phyloP scores from a whole-genome alignment of 129 eudicot genomes.

The Flaveria linearis region DNA sequence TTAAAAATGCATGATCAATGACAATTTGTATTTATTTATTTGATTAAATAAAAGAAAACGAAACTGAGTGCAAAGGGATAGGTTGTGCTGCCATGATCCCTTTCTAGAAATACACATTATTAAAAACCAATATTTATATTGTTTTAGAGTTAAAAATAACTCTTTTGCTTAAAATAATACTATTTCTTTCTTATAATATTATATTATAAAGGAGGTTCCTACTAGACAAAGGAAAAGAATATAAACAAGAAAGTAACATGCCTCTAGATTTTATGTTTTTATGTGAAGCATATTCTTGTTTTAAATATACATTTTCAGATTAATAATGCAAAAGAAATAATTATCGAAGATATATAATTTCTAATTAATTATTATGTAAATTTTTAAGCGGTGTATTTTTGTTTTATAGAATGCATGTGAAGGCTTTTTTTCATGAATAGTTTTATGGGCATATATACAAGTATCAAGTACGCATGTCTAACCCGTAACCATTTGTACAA shows the following conservation, averaged over 20 bases:
- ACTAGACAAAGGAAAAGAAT: constrained; percentile 30
- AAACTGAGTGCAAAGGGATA: constrained; percentile 28
- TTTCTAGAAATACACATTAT: constrained; percentile 19
- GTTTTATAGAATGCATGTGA: constrained; percentile 5
- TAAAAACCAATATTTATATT: not conserved
- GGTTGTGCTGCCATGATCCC: constrained; percentile 30
- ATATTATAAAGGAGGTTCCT: constrained; percentile 25
- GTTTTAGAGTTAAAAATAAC: constrained; percentile 2
- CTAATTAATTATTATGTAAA: not conserved
- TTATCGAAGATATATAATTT: not conserved
- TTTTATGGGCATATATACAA: not conserved
- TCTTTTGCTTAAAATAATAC: not conserved
- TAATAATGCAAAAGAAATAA: not conserved
- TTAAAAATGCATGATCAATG: not conserved
- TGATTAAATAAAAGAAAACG: not conserved
- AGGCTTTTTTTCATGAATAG: not conserved
- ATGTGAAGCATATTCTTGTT: constrained; percentile 30
- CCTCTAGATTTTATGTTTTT: constrained; percentile 34
- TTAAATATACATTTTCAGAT: not conserved
- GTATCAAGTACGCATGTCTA: too few species aligned
- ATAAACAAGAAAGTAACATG: constrained; percentile 37
- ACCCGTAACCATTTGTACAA: too few species aligned
- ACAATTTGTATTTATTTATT: not conserved
- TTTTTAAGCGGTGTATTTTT: not conserved
- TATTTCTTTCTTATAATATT: constrained; percentile 6